Evolutionary conservation across 2,329 filamentous ascomycete species (phyloP).

Genomic region (Exophiala viscosa): DNA sequence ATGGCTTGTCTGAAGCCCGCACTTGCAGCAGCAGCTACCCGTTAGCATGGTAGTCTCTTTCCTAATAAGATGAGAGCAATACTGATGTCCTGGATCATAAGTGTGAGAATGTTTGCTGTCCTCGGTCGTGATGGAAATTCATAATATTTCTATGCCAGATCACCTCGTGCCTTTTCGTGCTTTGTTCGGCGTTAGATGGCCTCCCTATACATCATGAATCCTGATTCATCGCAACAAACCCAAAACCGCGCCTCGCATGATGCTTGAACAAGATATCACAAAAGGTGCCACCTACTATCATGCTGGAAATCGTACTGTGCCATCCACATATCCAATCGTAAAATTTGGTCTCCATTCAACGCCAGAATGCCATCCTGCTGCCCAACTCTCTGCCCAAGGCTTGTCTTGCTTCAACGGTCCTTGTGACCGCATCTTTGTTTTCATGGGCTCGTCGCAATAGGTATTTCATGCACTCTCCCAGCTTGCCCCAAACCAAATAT

Average conservation of each 20-base stretch:
- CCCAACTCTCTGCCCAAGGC: constrained; percentile 52
- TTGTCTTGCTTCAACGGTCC: constrained; percentile 50
- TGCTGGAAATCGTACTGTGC: not conserved
- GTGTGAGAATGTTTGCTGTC: constrained; percentile 18
- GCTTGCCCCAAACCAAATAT: constrained; percentile 55
- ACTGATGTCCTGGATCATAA: not conserved
- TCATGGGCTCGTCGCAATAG: constrained; percentile 56
- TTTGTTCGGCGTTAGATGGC: not conserved
- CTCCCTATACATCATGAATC: not conserved
- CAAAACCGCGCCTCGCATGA: not conserved
- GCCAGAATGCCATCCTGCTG: constrained; percentile 32
- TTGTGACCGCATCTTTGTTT: constrained; percentile 58
- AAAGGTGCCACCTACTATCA: constrained; percentile 3
- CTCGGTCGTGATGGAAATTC: constrained; percentile 16
- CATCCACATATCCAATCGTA: not conserved
- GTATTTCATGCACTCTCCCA: constrained; percentile 76
- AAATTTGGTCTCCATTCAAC: constrained; percentile 7
- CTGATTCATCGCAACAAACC: not conserved
- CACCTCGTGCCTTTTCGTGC: not conserved
- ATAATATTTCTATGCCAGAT: constrained; percentile 12
- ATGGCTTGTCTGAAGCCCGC: constrained; percentile 6
- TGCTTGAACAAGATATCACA: constrained; percentile 1
- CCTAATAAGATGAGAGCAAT: constrained; percentile 3
- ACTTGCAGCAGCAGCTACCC: constrained; percentile 21
- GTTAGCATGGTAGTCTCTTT: constrained; percentile 1